Percentiles rank a stretch among this genome's conserved stretches.
phyloP scores from a whole-genome alignment of 78 protist genomes.

The Dictyostelium citrinum region DNA sequence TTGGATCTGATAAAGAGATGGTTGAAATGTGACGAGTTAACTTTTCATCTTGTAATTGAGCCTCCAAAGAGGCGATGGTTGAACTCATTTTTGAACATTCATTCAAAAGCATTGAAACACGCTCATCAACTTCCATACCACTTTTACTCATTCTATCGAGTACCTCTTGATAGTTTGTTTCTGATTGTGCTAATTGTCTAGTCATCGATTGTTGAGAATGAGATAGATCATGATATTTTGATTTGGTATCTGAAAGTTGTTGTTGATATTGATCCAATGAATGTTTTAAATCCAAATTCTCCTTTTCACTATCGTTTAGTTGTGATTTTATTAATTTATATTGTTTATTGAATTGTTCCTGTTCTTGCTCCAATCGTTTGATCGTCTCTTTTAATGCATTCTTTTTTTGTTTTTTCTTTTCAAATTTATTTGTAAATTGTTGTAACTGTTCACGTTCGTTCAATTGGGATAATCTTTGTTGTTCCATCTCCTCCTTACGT shows the following conservation, averaged over 20 bases:
- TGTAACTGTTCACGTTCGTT: neutral
- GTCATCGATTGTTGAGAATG: slow-evolving; percentile 47
- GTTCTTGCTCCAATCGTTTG: neutral
- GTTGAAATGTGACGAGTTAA: slow-evolving; percentile 24
- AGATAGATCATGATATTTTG: neutral
- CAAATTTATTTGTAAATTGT: neutral
- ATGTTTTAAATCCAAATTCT: neutral
- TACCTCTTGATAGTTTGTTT: slow-evolving; percentile 47
- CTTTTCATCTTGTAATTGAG: slow-evolving; percentile 15
- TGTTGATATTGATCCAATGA: neutral
- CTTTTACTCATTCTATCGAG: slow-evolving; percentile 29
- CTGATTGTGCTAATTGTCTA: neutral
- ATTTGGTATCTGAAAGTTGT: neutral
- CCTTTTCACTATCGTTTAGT: slow-evolving; percentile 10
- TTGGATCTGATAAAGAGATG: slow-evolving; percentile 15
- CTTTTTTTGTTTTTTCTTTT: neutral
- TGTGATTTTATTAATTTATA: slow-evolving; percentile 28
- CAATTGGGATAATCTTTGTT: neutral
- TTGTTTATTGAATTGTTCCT: neutral
- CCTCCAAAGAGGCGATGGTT: slow-evolving; percentile 10
- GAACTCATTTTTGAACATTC: neutral
- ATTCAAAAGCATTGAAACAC: slow-evolving; percentile 1
- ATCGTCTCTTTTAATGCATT: neutral
- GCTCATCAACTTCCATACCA: slow-evolving; percentile 40
- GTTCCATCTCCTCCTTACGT: slow-evolving; percentile 17